Evolutionary conservation across 2,329 filamentous ascomycete species (phyloP).

Genomic region (Botrytis pseudocinerea): DNA sequence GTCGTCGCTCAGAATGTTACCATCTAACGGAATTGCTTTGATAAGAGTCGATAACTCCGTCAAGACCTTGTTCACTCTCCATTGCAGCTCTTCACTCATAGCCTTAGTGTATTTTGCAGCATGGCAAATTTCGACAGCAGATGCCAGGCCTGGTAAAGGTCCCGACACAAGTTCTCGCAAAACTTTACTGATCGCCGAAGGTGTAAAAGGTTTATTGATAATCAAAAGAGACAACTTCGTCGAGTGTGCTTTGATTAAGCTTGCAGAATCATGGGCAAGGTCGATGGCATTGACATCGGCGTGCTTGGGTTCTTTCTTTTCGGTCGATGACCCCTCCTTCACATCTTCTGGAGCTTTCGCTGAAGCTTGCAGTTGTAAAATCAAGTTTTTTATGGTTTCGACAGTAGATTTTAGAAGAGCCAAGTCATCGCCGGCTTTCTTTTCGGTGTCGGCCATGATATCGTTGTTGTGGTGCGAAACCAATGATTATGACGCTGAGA

Average conservation of each 20-base stretch:
- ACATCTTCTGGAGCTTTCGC: conserved; percentile 3
- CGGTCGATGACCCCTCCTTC: conserved; percentile 21
- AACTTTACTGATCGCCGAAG: conserved; percentile 69
- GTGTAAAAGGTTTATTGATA: conserved; percentile 83
- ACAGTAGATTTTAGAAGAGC: conserved; percentile 34
- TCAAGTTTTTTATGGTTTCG: conserved; percentile 30
- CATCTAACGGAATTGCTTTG: conserved; percentile 58
- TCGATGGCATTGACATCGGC: conserved; percentile 57
- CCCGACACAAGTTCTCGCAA: conserved; percentile 70
- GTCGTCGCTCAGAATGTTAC: conserved; percentile 51
- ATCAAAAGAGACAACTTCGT: conserved; percentile 87
- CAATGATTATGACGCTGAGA: background rate
- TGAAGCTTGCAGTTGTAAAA: conserved; percentile 34
- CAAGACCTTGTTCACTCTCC: conserved; percentile 59
- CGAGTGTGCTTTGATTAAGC: conserved; percentile 75
- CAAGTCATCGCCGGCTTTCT: conserved; percentile 30
- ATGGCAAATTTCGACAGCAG: conserved; percentile 66
- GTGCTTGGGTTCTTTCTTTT: conserved; percentile 18
- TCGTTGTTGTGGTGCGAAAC: conserved; percentile 1
- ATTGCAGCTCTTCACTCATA: conserved; percentile 64
- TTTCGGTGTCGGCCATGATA: conserved; percentile 25
- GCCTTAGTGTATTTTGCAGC: conserved; percentile 61
- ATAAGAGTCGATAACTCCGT: conserved; percentile 63
- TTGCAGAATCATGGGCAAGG: conserved; percentile 70
- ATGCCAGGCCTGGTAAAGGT: conserved; percentile 73